These are phyloP conservation scores for Pilatotrama ljubarskyi DNA, from an alignment of 768 basidiomycete genomes.

Conservation along the genomic window DNA sequence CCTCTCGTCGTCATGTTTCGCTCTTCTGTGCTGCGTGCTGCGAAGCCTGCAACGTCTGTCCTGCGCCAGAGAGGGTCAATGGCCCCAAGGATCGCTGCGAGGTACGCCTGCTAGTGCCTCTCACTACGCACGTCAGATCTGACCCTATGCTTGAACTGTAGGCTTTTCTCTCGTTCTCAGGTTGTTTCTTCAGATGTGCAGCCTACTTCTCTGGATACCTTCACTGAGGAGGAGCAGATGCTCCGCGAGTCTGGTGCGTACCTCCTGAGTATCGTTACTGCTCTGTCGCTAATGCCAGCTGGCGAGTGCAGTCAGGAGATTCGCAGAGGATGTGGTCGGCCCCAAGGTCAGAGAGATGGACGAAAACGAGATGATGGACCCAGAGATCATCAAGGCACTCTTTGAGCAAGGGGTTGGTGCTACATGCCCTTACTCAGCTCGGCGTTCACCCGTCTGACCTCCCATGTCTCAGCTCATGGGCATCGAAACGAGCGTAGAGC, in stretches of 20 bases:
- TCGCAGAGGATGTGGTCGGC: slow-evolving; percentile 84
- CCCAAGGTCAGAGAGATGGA: slow-evolving; percentile 98
- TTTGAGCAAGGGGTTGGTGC: slow-evolving; percentile 90
- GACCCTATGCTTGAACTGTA: neutral
- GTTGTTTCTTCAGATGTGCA: slow-evolving; percentile 9
- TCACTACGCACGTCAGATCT: neutral
- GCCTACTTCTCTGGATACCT: slow-evolving; percentile 68
- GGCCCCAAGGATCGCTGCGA: slow-evolving; percentile 3
- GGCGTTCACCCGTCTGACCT: neutral
- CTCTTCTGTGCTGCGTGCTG: slow-evolving; percentile 8
- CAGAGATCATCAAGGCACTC: slow-evolving; percentile 77
- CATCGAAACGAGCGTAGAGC: slow-evolving; percentile 84
- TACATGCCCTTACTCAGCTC: neutral
- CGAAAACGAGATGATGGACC: slow-evolving; percentile 94
- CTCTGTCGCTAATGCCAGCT: neutral
- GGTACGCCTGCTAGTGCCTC: neutral
- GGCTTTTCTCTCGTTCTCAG: slow-evolving; percentile 13
- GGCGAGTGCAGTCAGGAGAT: slow-evolving; percentile 44
- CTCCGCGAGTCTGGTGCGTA: slow-evolving; percentile 82
- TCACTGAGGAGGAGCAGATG: slow-evolving; percentile 95
- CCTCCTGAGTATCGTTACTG: neutral
- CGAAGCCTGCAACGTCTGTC: neutral
- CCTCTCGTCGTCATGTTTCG: slow-evolving; percentile 7
- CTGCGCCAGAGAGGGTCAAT: slow-evolving; percentile 1
- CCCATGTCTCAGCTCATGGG: slow-evolving; percentile 81